These are phyloP conservation scores for Pichia cephalocereana DNA, from an alignment of 805 yeast genomes.

Conservation along the genomic window DNA sequence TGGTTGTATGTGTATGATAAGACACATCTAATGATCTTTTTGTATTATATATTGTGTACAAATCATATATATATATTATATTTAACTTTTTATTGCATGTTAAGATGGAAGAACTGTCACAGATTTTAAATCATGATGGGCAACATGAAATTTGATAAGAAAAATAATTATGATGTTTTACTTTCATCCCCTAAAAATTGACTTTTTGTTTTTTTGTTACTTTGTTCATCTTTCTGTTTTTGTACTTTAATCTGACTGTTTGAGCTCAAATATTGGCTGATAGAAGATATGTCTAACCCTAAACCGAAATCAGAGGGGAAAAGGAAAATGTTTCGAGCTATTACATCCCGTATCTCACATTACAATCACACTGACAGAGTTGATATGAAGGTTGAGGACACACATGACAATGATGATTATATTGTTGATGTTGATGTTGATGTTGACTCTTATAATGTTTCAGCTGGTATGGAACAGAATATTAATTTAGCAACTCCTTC, in stretches of 20 bases:
- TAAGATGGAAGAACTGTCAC: too few species aligned
- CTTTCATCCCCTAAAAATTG: neutral
- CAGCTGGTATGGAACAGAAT: too few species aligned
- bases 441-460: neutral
- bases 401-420: neutral
- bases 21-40: neutral
- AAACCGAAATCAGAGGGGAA: conserved; percentile 16
- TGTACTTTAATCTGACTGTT: neutral
- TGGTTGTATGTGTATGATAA: conserved; percentile 54
- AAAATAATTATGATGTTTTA: neutral
- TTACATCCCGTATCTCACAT: conserved; percentile 23
- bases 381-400: conserved; percentile 8
- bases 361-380: conserved; percentile 11
- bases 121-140: neutral
- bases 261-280: neutral
- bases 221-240: neutral
- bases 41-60: too few species aligned
- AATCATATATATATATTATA: too few species aligned
- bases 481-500: too few species aligned
- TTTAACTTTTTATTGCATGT: too few species aligned
- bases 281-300: neutral
- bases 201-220: too few species aligned
- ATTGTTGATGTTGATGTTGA: too few species aligned
- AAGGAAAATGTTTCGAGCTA: conserved; percentile 27
- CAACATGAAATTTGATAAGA: neutral